These are phyloP conservation scores for Trametes hirsuta DNA, from an alignment of 1,284 basidiomycete species.

Conservation along the genomic window DNA sequence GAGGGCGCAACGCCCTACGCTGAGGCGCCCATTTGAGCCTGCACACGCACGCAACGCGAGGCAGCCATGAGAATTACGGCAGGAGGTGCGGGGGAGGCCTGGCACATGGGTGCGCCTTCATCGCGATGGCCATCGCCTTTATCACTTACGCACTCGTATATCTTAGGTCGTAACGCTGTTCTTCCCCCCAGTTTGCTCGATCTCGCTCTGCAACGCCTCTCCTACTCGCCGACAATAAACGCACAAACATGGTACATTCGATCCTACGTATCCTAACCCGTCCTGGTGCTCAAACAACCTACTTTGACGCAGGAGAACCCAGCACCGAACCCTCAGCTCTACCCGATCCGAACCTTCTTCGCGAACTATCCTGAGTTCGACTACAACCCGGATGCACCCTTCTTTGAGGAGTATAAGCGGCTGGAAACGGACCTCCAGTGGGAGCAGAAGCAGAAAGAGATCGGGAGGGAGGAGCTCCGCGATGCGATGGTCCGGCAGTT, in stretches of 20 bases:
- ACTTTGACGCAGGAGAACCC: no score
- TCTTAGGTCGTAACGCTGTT: not conserved
- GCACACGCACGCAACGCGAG: conserved; percentile 4
- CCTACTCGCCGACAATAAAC: no score
- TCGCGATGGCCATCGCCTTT: not conserved
- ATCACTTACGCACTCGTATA: not conserved
- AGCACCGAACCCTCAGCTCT: not conserved
- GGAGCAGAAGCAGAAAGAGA: not conserved
- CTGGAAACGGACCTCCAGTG: not conserved
- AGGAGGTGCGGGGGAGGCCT: not conserved
- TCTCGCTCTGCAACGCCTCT: not conserved
- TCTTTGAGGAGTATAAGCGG: conserved; percentile 19
- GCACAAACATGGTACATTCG: not conserved
- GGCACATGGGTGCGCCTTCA: not conserved
- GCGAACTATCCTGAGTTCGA: conserved; percentile 19
- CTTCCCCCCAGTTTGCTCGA: not conserved
- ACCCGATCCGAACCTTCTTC: conserved; percentile 18
- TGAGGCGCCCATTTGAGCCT: not conserved
- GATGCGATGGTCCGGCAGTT: conserved; percentile 40
- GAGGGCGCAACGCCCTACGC: not conserved
- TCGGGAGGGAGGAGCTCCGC: conserved; percentile 12
- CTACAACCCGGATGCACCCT: conserved; percentile 2
- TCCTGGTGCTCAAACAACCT: no score
- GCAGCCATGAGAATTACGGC: conserved; percentile 5
- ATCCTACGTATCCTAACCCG: not conserved